Evolutionary conservation across 768 basidiomycete genomes (phyloP).

Genomic region (Pleurotus tuoliensis): DNA sequence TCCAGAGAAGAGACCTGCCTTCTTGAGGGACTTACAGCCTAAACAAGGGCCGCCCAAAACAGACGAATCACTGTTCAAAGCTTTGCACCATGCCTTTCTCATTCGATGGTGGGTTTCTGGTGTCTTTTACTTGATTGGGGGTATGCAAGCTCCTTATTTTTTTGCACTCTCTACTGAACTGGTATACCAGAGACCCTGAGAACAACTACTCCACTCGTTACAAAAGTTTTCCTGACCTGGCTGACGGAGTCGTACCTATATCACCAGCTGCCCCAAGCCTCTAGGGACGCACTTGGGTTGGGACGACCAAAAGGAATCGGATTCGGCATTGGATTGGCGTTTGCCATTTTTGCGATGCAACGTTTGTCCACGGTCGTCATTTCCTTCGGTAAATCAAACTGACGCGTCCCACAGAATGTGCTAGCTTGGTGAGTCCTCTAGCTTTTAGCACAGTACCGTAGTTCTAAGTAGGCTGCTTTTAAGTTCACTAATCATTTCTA

Average conservation of each 20-base stretch:
- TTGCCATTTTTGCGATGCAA: slow-evolving; percentile 61
- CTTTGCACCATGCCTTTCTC: slow-evolving; percentile 43
- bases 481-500: slow-evolving; percentile 26
- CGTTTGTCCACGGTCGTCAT: slow-evolving; percentile 24
- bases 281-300: slow-evolving; percentile 30
- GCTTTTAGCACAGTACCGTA: slow-evolving; percentile 5
- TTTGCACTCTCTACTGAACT: background rate
- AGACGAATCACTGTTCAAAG: slow-evolving; percentile 48
- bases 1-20: slow-evolving; percentile 28
- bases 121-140: slow-evolving; percentile 37
- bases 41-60: no score
- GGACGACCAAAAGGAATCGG: slow-evolving; percentile 46
- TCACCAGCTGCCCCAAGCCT: slow-evolving; percentile 29
- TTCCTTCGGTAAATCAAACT: background rate
- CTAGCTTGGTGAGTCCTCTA: slow-evolving; percentile 33
- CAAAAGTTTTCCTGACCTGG: slow-evolving; percentile 58
- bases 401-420: slow-evolving; percentile 26
- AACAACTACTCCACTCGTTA: slow-evolving; percentile 54
- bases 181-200: slow-evolving; percentile 36
- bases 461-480: no score
- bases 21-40: slow-evolving; percentile 12
- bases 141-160: slow-evolving; percentile 18
- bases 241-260: slow-evolving; percentile 45
- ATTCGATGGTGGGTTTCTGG: slow-evolving; percentile 44
- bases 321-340: slow-evolving; percentile 57